These are phyloP conservation scores for Agaricus blazei DNA, from an alignment of 768 basidiomycete species.

Conservation along the genomic window DNA sequence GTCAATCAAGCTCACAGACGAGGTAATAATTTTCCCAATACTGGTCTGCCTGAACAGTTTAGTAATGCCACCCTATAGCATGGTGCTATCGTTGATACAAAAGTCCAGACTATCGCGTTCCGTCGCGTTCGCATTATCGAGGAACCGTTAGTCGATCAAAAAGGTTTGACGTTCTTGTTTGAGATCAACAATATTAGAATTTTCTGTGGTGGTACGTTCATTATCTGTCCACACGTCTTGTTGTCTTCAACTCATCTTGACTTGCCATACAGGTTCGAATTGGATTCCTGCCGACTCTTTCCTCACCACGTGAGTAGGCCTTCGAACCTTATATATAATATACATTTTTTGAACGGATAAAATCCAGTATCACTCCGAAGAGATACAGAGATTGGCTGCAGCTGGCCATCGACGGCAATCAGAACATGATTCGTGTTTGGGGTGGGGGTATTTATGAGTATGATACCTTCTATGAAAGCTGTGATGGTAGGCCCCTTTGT, in stretches of 20 bases:
- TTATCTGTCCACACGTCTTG: background rate
- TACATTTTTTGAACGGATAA: background rate
- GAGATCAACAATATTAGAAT: conserved; percentile 86
- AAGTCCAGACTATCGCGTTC: conserved; percentile 64
- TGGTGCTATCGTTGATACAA: conserved; percentile 48
- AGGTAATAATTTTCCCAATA: conserved; percentile 34
- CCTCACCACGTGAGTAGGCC: conserved; percentile 60
- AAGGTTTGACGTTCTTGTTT: conserved; percentile 83
- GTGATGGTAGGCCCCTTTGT: conserved; percentile 50
- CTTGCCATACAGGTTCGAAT: conserved; percentile 55
- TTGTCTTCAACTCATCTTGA: background rate
- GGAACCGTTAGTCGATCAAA: conserved; percentile 69
- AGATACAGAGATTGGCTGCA: conserved; percentile 81
- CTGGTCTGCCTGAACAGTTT: background rate
- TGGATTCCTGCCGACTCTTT: conserved; percentile 96
- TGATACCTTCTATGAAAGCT: conserved; percentile 79
- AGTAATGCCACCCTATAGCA: conserved; percentile 24
- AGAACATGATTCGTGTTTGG: conserved; percentile 92
- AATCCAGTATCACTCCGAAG: conserved; percentile 34
- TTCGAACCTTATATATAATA: background rate
- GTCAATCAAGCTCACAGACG: conserved; percentile 47
- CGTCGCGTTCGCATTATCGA: conserved; percentile 76
- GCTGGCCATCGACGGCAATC: conserved; percentile 83
- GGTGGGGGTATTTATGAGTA: conserved; percentile 89
- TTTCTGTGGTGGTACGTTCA: conserved; percentile 71